phyloP scores from a whole-genome alignment of 495 filamentous ascomycete species.

The Alectoria sarmentosa region DNA sequence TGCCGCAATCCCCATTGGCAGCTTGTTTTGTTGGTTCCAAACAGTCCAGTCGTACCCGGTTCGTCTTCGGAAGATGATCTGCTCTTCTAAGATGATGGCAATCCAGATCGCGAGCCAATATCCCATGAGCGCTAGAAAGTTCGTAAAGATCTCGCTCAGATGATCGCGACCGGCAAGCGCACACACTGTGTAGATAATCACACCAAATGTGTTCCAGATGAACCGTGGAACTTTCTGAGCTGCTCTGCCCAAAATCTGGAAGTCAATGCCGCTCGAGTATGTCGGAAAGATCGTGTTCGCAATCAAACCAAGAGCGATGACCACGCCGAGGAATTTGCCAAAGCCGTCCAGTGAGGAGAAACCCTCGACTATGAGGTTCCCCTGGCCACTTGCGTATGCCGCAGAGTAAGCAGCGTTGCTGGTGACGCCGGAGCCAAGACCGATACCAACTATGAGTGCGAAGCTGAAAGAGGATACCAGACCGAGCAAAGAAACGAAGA shows the following conservation, averaged over 20 bases:
- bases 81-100: slow-evolving; percentile 55
- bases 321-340: slow-evolving; percentile 64
- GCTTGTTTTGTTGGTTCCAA: slow-evolving; percentile 52
- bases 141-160: slow-evolving; percentile 59
- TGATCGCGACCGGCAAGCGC: slow-evolving; percentile 55
- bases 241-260: slow-evolving; percentile 55
- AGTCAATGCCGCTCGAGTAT: slow-evolving; percentile 64
- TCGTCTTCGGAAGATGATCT: slow-evolving; percentile 51
- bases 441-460: slow-evolving; percentile 59
- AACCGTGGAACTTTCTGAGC: slow-evolving; percentile 51
- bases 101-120: slow-evolving; percentile 67
- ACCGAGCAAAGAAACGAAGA: slow-evolving; percentile 36
- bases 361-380: slow-evolving; percentile 59
- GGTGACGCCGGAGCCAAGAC: slow-evolving; percentile 56
- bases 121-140: slow-evolving; percentile 68
- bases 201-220: slow-evolving; percentile 54
- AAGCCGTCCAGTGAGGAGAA: slow-evolving; percentile 56
- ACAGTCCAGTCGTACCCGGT: slow-evolving; percentile 50
- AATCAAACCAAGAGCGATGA: slow-evolving; percentile 65
- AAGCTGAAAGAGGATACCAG: slow-evolving; percentile 51
- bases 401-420: slow-evolving; percentile 44
- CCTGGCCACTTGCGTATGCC: slow-evolving; percentile 49
- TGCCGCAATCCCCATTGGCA: slow-evolving; percentile 58
- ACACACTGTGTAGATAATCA: slow-evolving; percentile 56
- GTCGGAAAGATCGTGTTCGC: slow-evolving; percentile 64